Evolutionary conservation across 2,329 filamentous ascomycete species (phyloP).

Genomic region (Trichophyton schoenleinii): DNA sequence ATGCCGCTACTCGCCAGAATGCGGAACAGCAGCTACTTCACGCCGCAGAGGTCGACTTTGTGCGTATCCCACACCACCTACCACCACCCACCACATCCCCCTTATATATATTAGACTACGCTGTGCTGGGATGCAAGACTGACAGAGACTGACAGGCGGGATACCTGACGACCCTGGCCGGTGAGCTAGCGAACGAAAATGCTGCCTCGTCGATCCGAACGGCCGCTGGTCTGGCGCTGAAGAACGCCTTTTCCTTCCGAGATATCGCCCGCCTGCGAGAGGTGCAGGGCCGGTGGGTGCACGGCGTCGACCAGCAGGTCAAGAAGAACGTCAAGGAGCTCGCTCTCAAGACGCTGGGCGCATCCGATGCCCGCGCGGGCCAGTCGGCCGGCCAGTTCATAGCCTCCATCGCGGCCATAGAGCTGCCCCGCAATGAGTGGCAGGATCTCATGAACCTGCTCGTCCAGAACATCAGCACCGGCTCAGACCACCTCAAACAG

Average conservation of each 20-base stretch:
- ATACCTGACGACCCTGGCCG: conserved; percentile 85
- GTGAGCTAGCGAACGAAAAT: conserved; percentile 84
- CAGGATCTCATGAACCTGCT: conserved; percentile 75
- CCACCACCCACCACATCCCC: background rate
- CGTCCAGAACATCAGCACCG: conserved; percentile 84
- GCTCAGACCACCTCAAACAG: conserved; percentile 81
- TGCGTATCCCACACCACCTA: conserved; percentile 40
- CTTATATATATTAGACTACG: no score
- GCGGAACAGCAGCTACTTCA: conserved; percentile 90
- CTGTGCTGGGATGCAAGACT: conserved; percentile 14
- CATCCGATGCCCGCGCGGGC: conserved; percentile 68
- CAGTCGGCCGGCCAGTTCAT: conserved; percentile 89
- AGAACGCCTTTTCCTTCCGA: conserved; percentile 94
- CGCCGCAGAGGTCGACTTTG: conserved; percentile 90
- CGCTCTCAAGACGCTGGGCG: conserved; percentile 75
- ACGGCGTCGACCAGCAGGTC: conserved; percentile 65
- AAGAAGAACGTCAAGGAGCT: conserved; percentile 82
- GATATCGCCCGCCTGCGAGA: conserved; percentile 77
- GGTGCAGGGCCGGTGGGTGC: conserved; percentile 86
- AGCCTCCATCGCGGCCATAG: conserved; percentile 85
- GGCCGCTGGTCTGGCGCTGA: conserved; percentile 88
- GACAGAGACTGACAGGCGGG: conserved; percentile 50
- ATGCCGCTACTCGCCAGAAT: conserved; percentile 76
- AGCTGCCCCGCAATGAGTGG: conserved; percentile 89
- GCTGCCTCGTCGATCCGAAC: conserved; percentile 74